A percentile compares a stretch with the other conserved stretches of the same genome.
phyloP scores from a whole-genome alignment of 2,329 filamentous ascomycete species.

The Claviceps africana region DNA sequence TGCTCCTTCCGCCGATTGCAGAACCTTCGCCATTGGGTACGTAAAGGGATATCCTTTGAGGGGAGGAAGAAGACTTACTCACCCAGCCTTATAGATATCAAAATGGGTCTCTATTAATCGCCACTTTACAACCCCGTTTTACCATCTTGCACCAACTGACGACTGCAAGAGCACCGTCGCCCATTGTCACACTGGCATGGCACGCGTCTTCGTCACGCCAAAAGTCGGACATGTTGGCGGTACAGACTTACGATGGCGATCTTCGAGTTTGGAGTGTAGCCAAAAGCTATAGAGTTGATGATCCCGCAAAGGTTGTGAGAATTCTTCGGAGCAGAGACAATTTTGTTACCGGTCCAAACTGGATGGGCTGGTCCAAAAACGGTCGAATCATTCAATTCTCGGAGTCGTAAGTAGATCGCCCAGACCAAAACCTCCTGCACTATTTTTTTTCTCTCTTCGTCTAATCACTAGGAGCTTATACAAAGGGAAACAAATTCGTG shows the following conservation, averaged over 20 bases:
- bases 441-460: neutral
- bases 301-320: constrained; percentile 77
- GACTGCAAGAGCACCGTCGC: constrained; percentile 70
- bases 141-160: constrained; percentile 87
- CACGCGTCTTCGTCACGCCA: constrained; percentile 92
- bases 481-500: constrained; percentile 76
- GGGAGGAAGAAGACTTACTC: constrained; percentile 1
- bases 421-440: neutral
- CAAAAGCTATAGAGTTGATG: constrained; percentile 56
- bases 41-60: constrained; percentile 9
- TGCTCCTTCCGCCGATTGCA: constrained; percentile 76
- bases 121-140: constrained; percentile 78
- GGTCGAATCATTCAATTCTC: constrained; percentile 87
- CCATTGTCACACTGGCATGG: constrained; percentile 79
- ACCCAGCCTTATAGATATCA: constrained; percentile 51
- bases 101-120: constrained; percentile 87
- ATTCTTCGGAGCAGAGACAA: constrained; percentile 71
- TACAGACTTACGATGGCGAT: constrained; percentile 83
- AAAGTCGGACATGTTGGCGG: constrained; percentile 94
- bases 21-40: constrained; percentile 92
- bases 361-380: constrained; percentile 98
- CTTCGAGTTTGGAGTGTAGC: constrained; percentile 92
- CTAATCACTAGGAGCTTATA: neutral
- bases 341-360: constrained; percentile 64
- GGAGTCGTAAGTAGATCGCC: constrained; percentile 54